Percentiles rank a stretch among this genome's conserved stretches.
Evolutionary conservation across 306 rosid genomes (phyloP).

Genomic region (Luffa acutangula): DNA sequence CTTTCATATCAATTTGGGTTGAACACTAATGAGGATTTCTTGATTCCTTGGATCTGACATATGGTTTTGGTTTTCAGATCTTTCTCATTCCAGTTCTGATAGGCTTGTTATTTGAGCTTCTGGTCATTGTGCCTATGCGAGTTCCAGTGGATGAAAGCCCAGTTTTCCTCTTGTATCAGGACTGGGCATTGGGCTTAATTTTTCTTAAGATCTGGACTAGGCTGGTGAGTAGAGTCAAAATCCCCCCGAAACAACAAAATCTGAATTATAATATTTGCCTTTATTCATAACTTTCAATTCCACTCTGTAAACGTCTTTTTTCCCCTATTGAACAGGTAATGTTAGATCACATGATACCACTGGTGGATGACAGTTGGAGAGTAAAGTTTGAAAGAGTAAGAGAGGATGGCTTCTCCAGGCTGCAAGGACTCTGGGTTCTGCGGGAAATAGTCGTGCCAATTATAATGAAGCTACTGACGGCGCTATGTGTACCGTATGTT

Average conservation of each 20-base stretch:
- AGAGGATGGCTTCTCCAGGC: slow-evolving; percentile 93
- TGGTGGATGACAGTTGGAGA: slow-evolving; percentile 92
- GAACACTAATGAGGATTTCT: not conserved
- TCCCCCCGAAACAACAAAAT: too few relatives aligned
- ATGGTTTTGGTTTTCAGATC: slow-evolving; percentile 35
- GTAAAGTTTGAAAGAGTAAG: slow-evolving; percentile 89
- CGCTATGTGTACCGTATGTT: slow-evolving; percentile 84
- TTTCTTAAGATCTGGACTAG: slow-evolving; percentile 99
- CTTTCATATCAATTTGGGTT: not conserved
- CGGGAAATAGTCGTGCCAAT: slow-evolving; percentile 90
- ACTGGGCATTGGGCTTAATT: slow-evolving; percentile 98
- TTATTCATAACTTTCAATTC: not conserved
- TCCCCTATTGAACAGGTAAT: slow-evolving; percentile 45
- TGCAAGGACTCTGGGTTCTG: slow-evolving; percentile 97
- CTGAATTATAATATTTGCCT: not conserved
- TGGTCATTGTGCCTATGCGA: slow-evolving; percentile 97
- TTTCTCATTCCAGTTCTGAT: slow-evolving; percentile 90
- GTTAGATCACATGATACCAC: slow-evolving; percentile 99
- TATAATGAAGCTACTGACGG: slow-evolving; percentile 88
- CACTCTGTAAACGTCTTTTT: not conserved
- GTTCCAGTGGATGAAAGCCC: slow-evolving; percentile 99
- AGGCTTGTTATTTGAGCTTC: slow-evolving; percentile 95
- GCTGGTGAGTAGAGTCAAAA: slow-evolving; percentile 47
- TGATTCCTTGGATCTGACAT: slow-evolving; percentile 10
- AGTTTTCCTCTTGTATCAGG: slow-evolving; percentile 93